phyloP scores from a whole-genome alignment of 2,329 filamentous ascomycete genomes.

The Thyridium curvatum region DNA sequence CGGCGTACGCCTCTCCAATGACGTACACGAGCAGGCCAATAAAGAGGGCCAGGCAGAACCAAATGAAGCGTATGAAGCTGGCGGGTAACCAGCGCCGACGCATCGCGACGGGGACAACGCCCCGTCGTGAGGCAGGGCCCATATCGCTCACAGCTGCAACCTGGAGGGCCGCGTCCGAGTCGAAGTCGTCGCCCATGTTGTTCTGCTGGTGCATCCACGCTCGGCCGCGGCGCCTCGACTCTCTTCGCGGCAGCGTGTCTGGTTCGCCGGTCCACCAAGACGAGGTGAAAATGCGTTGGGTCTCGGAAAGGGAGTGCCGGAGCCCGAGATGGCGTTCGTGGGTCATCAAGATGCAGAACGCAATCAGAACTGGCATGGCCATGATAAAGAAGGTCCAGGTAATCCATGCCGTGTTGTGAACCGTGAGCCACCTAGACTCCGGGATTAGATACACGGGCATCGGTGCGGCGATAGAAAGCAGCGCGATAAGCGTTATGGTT shows the following conservation, averaged over 20 bases:
- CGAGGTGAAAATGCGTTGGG: slow-evolving; percentile 60
- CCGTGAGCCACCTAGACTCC: slow-evolving; percentile 44
- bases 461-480: slow-evolving; percentile 52
- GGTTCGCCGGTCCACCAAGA: slow-evolving; percentile 60
- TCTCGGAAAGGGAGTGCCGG: slow-evolving; percentile 56
- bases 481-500: slow-evolving; percentile 56
- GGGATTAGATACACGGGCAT: slow-evolving; percentile 54
- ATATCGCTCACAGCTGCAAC: slow-evolving; percentile 1
- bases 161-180: slow-evolving; percentile 8
- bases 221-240: slow-evolving; percentile 30
- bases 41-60: slow-evolving; percentile 60
- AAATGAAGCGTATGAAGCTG: slow-evolving; percentile 62
- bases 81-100: slow-evolving; percentile 54
- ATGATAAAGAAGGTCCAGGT: slow-evolving; percentile 65
- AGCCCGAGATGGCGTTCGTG: slow-evolving; percentile 58
- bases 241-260: slow-evolving; percentile 36
- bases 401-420: slow-evolving; percentile 63
- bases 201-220: too few species aligned
- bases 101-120: slow-evolving; percentile 30
- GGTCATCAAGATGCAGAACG: slow-evolving; percentile 56
- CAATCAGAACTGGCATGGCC: slow-evolving; percentile 61
- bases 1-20: slow-evolving; percentile 62
- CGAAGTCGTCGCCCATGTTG: too few species aligned
- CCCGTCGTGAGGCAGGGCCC: slow-evolving; percentile 2
- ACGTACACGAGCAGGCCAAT: slow-evolving; percentile 61